Percentiles rank a stretch among this genome's conserved stretches.
phyloP scores from a whole-genome alignment of 179 eudicot species.

The Amaranthus tricolor region DNA sequence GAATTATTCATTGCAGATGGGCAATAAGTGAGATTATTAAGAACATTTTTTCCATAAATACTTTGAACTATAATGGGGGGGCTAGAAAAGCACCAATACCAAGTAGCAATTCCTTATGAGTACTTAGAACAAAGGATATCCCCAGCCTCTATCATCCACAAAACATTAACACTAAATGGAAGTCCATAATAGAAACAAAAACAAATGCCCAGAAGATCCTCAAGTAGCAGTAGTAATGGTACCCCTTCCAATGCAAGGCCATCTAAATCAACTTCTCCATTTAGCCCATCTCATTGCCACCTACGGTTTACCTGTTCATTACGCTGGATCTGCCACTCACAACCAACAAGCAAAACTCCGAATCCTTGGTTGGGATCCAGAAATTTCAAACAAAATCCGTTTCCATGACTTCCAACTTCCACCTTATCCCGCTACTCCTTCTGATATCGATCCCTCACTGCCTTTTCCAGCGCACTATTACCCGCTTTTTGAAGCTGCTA shows the following conservation, averaged over 20 bases:
- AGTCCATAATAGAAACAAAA: background rate
- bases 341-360: constrained; percentile 46
- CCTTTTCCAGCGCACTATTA: constrained; percentile 50
- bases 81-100: too few relatives aligned
- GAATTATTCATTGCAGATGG: too few relatives aligned
- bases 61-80: too few relatives aligned
- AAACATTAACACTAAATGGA: constrained; percentile 9
- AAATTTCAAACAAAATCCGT: constrained; percentile 19
- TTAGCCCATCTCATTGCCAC: constrained; percentile 37
- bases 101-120: too few relatives aligned
- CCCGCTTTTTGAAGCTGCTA: constrained; percentile 39
- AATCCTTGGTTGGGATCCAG: constrained; percentile 29
- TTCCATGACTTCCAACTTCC: constrained; percentile 49
- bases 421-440: constrained; percentile 27
- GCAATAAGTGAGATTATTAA: too few relatives aligned
- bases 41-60: too few relatives aligned
- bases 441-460: constrained; percentile 25
- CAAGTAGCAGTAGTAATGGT: constrained; percentile 39
- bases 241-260: constrained; percentile 48
- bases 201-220: background rate
- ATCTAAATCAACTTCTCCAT: constrained; percentile 47
- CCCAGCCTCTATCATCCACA: background rate
- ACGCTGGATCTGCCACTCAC: constrained; percentile 29
- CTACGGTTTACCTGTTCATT: constrained; percentile 35
- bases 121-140: too few relatives aligned